phyloP scores from a whole-genome alignment of 2,329 filamentous ascomycete genomes.

The Penicillium sp. region DNA sequence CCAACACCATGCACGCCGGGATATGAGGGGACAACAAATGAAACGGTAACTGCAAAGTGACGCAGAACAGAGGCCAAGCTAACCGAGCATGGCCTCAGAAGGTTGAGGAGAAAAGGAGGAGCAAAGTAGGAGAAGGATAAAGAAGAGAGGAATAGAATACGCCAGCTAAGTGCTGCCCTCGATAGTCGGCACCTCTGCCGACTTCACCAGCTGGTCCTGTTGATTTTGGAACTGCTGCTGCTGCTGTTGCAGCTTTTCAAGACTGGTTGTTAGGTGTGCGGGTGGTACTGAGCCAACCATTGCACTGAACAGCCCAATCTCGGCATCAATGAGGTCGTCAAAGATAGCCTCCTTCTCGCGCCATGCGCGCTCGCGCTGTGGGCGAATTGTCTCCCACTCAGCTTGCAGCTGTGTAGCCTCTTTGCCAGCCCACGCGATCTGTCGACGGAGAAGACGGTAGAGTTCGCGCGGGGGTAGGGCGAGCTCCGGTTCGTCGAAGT shows the following conservation, averaged over 20 bases:
- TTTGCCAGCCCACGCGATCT: conserved; percentile 49
- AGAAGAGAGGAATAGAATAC: background rate
- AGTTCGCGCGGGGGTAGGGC: conserved; percentile 42
- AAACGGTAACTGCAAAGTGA: background rate
- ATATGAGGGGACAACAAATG: background rate
- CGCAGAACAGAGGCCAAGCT: background rate
- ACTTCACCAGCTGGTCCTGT: conserved; percentile 19
- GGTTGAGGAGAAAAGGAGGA: background rate
- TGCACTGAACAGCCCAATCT: conserved; percentile 37
- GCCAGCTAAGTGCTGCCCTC: conserved; percentile 10
- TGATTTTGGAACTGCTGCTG: conserved; percentile 22
- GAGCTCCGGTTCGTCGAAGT: conserved; percentile 46
- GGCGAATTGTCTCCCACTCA: conserved; percentile 41
- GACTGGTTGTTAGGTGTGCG: conserved; percentile 15
- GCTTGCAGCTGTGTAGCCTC: conserved; percentile 40
- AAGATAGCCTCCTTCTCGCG: conserved; percentile 45
- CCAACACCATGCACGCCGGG: conserved; percentile 7
- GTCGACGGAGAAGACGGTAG: conserved; percentile 46
- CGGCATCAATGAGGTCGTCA: conserved; percentile 44
- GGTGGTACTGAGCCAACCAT: conserved; percentile 18
- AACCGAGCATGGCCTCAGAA: background rate
- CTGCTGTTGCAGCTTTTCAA: conserved; percentile 25
- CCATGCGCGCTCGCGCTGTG: conserved; percentile 41
- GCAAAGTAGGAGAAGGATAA: background rate
- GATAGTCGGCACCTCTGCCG: conserved; percentile 8